A percentile compares a stretch with the other conserved stretches of the same genome.
phyloP scores from a whole-genome alignment of 306 rosid species.

The Argentina anserina region DNA sequence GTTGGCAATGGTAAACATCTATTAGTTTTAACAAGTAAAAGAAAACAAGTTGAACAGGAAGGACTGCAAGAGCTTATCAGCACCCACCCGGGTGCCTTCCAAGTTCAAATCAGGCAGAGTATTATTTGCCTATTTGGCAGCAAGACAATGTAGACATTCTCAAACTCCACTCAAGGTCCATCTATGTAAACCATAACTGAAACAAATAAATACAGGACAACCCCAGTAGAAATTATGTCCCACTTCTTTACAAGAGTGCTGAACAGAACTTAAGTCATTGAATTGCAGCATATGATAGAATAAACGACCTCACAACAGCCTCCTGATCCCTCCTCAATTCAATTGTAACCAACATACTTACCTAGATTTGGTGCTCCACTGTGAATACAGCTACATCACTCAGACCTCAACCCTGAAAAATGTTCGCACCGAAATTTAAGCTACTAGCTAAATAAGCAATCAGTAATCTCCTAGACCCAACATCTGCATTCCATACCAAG shows the following conservation, averaged over 20 bases:
- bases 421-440: conserved; percentile 59
- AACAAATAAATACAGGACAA: not conserved
- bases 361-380: conserved; percentile 48
- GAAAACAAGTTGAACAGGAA: not conserved
- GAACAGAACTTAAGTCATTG: conserved; percentile 25
- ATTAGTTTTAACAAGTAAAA: not conserved
- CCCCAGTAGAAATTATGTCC: conserved; percentile 19
- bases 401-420: conserved; percentile 67
- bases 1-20: not conserved
- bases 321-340: conserved; percentile 22
- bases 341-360: conserved; percentile 42
- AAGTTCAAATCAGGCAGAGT: not conserved
- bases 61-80: not conserved
- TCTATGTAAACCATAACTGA: not conserved
- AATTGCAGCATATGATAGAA: conserved; percentile 24
- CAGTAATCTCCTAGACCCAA: conserved; percentile 25
- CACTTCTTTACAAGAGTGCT: conserved; percentile 43
- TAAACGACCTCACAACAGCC: not conserved
- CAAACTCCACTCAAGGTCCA: not conserved
- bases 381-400: conserved; percentile 53
- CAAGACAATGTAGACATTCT: not conserved
- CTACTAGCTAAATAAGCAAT: conserved; percentile 31
- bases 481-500: conserved; percentile 19
- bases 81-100: not conserved
- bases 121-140: too few relatives aligned